Conservation (phyloP, 352 stramenopile species). For the Globisporangium paddicum region DNA sequence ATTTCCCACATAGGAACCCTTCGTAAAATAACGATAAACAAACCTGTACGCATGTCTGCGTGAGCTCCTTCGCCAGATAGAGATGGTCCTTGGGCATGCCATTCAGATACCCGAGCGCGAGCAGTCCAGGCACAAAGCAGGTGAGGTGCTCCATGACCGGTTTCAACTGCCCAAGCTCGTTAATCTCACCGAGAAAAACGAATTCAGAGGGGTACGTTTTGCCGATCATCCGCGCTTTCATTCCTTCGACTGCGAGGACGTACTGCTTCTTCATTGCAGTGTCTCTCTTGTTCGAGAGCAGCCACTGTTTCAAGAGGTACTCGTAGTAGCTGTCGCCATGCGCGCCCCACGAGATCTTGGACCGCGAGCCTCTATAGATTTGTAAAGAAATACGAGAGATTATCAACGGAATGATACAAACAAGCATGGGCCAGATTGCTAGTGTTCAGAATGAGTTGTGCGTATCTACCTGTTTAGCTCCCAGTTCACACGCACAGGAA, state of each 20-base stretch:
- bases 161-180: conserved; percentile 17
- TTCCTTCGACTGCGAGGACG: conserved; percentile 40
- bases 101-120: conserved; percentile 61
- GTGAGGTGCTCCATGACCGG: conserved; percentile 81
- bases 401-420: too few species aligned
- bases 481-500: conserved; percentile 40
- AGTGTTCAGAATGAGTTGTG: not conserved
- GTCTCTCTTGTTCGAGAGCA: conserved; percentile 50
- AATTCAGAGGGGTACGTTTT: conserved; percentile 32
- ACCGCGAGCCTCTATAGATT: conserved; percentile 8
- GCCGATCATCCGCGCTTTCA: conserved; percentile 34
- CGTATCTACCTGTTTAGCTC: conserved; percentile 16
- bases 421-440: too few species aligned
- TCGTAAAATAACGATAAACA: not conserved
- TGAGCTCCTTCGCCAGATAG: conserved; percentile 62
- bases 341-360: conserved; percentile 45
- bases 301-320: conserved; percentile 77
- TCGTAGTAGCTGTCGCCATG: conserved; percentile 72
- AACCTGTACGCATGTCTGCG: conserved; percentile 68
- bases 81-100: conserved; percentile 54
- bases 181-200: conserved; percentile 41
- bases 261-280: conserved; percentile 45
- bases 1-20: not conserved
- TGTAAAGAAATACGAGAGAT: too few species aligned
- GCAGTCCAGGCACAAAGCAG: conserved; percentile 84